Evolutionary conservation across 192 early-diverging fungal genomes (phyloP).

Genomic region (Mortierella alpina): DNA sequence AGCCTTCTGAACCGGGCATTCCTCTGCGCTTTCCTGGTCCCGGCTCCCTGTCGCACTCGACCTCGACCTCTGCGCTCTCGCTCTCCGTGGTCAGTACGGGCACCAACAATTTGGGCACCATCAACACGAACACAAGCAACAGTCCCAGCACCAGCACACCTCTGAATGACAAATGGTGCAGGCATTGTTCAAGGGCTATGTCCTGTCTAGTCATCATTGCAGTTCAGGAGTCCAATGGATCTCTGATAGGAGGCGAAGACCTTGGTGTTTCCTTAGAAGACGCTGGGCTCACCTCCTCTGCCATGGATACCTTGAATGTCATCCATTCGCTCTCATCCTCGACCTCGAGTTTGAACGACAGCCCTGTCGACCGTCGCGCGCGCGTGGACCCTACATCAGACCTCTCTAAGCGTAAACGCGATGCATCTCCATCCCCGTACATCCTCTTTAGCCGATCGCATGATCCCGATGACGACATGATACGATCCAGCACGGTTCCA

Average conservation of each 20-base stretch:
- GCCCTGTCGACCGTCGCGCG: background rate
- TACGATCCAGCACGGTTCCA: background rate
- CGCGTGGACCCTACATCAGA: background rate
- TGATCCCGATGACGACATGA: background rate
- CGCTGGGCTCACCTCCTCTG: slow-evolving; percentile 10
- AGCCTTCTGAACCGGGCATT: no score
- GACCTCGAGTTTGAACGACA: slow-evolving; percentile 3
- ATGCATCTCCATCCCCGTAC: background rate
- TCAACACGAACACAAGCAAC: background rate
- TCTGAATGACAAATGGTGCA: slow-evolving; percentile 16
- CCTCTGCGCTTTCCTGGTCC: no score
- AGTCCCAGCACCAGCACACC: background rate
- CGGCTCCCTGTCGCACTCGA: no score
- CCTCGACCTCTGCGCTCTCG: no score
- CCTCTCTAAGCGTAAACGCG: background rate
- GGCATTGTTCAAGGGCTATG: slow-evolving; percentile 39
- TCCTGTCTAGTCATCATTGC: slow-evolving; percentile 32
- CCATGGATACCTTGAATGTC: slow-evolving; percentile 6
- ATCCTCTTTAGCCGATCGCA: slow-evolving; percentile 9
- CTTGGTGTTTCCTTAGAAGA: slow-evolving; percentile 1
- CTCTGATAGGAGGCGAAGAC: background rate
- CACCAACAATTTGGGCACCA: background rate
- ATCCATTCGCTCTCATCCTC: background rate
- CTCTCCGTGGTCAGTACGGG: no score
- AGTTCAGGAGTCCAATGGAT: slow-evolving; percentile 8